Base-by-base conservation (phyloP, 768 basidiomycete species). In the Candolleomyces efflorescens region DNA sequence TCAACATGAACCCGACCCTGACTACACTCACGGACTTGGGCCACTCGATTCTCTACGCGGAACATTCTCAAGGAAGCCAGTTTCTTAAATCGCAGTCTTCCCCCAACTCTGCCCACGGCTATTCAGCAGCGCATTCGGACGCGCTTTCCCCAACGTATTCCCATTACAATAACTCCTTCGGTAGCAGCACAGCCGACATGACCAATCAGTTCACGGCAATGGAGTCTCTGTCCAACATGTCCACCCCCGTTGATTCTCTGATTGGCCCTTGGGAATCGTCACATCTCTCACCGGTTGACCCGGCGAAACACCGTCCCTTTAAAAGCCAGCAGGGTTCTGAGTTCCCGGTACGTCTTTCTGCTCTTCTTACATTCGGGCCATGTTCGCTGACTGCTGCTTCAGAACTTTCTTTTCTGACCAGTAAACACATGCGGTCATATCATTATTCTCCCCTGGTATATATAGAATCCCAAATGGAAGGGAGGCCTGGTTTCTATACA, bases 181-280 rank as follows among this genome's bases (percentile, higher is more conserved):
- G 62, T 17, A 60, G 64, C 38, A 68, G 63, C 58, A 24, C 43
- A 11, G 32, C 58, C 37, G 72, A 73, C 36, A 57, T 67, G 22
- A 56, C 68, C 23, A 69, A 66, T 55, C 74, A 76, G 36, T 69
- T 73, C 55, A 41, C 68, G 12, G 55, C 73, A 23, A 72, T 74
- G 50, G 73, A 74, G 18, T 46, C 57, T 32, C 13, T 20, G 5
- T 18, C 46, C 59, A 63, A 58, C 23, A 59, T 64, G 18, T 67
- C 64, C 36, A 39, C 60, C 48, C 69, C 71, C 51, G 65, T 70
- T 20, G 69, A 67, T 47, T 59, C 69, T 32, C 60, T 69, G 54
- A 62, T 70, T 53, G 64, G 64, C 43, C 61, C 67, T 49, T 76
- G 74, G 73, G 71, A 71, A 20, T 55, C 56, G 17, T 36, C 18